These are phyloP conservation scores for Botrytis hyacinthi DNA, from an alignment of 2,329 filamentous ascomycete species.

Conservation along the genomic window DNA sequence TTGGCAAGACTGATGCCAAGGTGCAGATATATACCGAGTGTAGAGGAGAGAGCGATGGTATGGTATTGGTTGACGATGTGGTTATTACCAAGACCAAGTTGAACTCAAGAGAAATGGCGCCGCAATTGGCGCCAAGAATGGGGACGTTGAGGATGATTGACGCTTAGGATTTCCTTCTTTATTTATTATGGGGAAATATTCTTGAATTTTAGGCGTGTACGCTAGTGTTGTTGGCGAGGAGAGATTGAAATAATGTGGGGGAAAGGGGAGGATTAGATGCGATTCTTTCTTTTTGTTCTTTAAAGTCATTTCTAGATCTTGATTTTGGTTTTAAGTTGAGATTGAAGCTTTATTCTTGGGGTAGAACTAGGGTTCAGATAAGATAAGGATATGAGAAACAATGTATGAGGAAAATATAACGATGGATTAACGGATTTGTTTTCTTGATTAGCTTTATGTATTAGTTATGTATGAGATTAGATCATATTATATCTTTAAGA, in stretches of 20 bases:
- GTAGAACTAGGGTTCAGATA: neutral
- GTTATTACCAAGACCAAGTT: neutral
- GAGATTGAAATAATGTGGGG: neutral
- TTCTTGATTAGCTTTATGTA: neutral
- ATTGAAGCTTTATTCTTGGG: neutral
- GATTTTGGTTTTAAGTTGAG: too few relatives aligned
- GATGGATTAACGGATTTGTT: neutral
- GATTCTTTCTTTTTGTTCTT: neutral
- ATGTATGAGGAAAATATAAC: slow-evolving; percentile 2
- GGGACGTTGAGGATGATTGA: neutral
- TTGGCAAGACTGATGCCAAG: neutral
- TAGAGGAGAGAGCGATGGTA: slow-evolving; percentile 8
- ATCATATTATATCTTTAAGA: neutral
- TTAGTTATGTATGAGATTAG: neutral
- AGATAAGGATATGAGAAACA: neutral
- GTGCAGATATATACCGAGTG: slow-evolving; percentile 15
- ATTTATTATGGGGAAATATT: neutral
- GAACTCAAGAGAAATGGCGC: neutral
- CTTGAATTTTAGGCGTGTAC: too few relatives aligned
- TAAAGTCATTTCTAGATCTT: neutral
- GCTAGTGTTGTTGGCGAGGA: neutral
- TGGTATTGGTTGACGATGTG: slow-evolving; percentile 15
- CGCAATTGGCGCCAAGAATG: neutral
- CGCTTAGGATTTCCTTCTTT: neutral
- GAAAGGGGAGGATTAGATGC: neutral